phyloP scores from a whole-genome alignment of 2,329 filamentous ascomycete species.

The Fusarium brachygibbosum region DNA sequence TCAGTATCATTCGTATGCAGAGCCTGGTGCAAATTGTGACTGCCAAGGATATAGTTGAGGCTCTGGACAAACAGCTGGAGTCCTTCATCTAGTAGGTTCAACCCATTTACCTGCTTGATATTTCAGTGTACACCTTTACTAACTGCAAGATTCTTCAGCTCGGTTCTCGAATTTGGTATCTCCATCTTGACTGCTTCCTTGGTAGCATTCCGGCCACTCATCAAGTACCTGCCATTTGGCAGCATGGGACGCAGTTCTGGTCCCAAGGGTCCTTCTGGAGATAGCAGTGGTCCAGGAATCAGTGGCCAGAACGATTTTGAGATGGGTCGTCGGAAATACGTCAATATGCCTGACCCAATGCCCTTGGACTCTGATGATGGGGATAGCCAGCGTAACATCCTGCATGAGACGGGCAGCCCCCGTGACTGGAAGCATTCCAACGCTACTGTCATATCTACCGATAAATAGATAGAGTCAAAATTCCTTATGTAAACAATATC shows the following conservation, averaged over 20 bases:
- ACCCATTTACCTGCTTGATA: no score
- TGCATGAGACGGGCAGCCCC: neutral
- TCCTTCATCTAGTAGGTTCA: slow-evolving; percentile 9
- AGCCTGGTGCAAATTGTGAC: slow-evolving; percentile 3
- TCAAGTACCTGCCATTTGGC: slow-evolving; percentile 11
- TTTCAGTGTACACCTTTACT: neutral
- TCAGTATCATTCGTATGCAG: slow-evolving; percentile 10
- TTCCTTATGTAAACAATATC: neutral
- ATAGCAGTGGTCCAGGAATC: neutral
- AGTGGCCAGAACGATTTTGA: neutral
- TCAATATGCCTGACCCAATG: slow-evolving; percentile 3
- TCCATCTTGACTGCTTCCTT: slow-evolving; percentile 7
- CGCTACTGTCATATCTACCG: neutral
- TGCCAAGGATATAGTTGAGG: slow-evolving; percentile 1
- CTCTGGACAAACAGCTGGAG: slow-evolving; percentile 9
- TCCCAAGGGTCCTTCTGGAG: neutral
- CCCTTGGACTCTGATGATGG: slow-evolving; percentile 6
- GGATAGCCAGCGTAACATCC: slow-evolving; percentile 7
- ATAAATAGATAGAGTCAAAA: neutral
- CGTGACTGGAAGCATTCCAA: neutral
- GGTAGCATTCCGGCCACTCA: slow-evolving; percentile 9
- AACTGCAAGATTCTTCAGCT: neutral
- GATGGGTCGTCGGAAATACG: slow-evolving; percentile 4
- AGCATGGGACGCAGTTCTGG: slow-evolving; percentile 6
- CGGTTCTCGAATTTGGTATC: slow-evolving; percentile 10